These are phyloP conservation scores for Chlorokybus atmophyticus DNA, from an alignment of 139 green algal genomes.

Conservation along the genomic window DNA sequence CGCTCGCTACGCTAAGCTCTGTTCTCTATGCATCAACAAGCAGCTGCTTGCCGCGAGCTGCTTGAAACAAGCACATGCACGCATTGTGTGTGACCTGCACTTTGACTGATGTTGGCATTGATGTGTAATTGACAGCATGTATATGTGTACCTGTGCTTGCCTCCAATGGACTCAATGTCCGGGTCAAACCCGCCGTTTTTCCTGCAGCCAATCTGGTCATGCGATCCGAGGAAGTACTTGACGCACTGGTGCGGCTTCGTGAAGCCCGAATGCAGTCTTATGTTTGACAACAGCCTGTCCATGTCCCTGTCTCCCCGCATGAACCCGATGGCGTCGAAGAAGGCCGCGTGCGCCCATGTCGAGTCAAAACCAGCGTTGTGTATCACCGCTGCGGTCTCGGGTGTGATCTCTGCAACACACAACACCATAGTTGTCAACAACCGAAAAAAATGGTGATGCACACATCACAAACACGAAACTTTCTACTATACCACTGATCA, in stretches of 20 bases:
- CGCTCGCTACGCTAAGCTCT: background rate
- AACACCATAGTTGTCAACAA: no score
- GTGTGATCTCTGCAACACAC: constrained; percentile 33
- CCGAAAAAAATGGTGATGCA: no score
- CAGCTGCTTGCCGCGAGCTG: background rate
- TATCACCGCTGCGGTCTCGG: constrained; percentile 39
- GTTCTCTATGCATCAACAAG: background rate
- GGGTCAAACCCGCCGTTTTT: constrained; percentile 35
- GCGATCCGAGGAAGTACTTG: constrained; percentile 52
- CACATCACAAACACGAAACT: no score
- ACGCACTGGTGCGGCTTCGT: constrained; percentile 42
- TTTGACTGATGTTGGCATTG: background rate
- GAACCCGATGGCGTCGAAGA: constrained; percentile 21
- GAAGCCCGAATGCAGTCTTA: constrained; percentile 48
- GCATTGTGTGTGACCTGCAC: no score
- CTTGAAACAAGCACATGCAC: background rate
- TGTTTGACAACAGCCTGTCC: constrained; percentile 34
- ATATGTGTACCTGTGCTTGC: constrained; percentile 27
- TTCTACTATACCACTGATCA: constrained; percentile 37
- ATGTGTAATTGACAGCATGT: background rate
- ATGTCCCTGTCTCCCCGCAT: constrained; percentile 34
- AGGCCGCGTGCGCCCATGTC: constrained; percentile 25
- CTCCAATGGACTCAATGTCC: constrained; percentile 39
- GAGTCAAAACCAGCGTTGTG: constrained; percentile 28
- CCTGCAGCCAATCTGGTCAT: constrained; percentile 50